Evolutionary conservation across 148 eudicot species (phyloP), one percentile per base, ranked within the genome.

Genomic region (Rhododendron molle): DNA sequence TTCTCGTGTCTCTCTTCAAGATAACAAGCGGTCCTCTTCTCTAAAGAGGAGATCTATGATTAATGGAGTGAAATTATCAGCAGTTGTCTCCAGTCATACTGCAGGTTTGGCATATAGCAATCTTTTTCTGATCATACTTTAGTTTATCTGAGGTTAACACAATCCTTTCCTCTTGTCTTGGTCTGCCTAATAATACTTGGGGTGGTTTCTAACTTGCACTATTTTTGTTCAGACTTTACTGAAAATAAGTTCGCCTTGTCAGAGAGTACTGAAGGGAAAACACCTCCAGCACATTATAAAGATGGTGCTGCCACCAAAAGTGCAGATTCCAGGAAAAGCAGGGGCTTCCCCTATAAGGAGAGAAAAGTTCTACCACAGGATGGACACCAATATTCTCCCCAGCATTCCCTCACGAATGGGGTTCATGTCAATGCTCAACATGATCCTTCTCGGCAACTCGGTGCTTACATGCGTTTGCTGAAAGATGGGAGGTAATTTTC

Each of bases 401-500:
- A 78, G 21, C 74, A 82, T 21, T 83, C 90, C 36, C 81, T 86
- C 85, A 82, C 49, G 32, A 82, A 84, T 76, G 86, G 85, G 56
- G 83, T 78, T 82, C 87, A 76, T 30, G 82, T 69, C 72, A 78
- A 88, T 23, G 83, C 86, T 54, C 74, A 87, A 83, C 85, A 85
- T 71, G 62, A 85, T 80, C 85, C 85, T 83, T 83, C 90, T 78
- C 78, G 73, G 36, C 60, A 89, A 74, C 89, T 92, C 85, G 87
- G 89, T 52, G 88, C 89, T 88, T 97, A 95, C 89, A 86, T 92
- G 81, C 91, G 86, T 74, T 89, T 91, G 83, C 69, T 97, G 83
- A 94, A 84, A 90, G 88, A 88, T 88, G 98, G 98, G 82, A 95
- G 99, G 99, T 97, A 92, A 81, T 38, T 80, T 50, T 56, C 72